These are phyloP conservation scores for Ceratobasidium sp. DNA, from an alignment of 1,284 basidiomycete genomes.

Conservation along the genomic window DNA sequence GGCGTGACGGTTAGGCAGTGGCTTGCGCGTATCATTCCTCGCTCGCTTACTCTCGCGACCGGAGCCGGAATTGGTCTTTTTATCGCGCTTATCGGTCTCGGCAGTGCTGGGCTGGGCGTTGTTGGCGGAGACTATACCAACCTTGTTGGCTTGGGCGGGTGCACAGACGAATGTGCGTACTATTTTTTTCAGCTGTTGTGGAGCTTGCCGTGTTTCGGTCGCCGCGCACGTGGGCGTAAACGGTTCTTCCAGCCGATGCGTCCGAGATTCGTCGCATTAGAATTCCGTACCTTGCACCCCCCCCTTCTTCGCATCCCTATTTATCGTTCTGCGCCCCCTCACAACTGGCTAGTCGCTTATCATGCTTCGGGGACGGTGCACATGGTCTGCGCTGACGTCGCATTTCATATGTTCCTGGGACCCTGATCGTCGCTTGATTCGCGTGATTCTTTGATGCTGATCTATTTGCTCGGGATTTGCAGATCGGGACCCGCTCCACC, in stretches of 20 bases:
- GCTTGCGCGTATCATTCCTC: conserved; percentile 88
- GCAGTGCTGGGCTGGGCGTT: conserved; percentile 75
- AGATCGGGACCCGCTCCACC: conserved; percentile 49
- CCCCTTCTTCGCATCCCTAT: not conserved
- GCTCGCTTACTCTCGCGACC: conserved; percentile 84
- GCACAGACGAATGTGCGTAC: conserved; percentile 63
- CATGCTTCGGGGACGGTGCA: conserved; percentile 14
- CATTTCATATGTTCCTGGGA: conserved; percentile 29
- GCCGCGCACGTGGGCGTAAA: conserved; percentile 14
- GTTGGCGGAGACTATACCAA: conserved; percentile 80
- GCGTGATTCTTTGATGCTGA: conserved; percentile 1
- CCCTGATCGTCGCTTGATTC: conserved; percentile 41
- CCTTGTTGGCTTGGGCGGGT: conserved; percentile 85
- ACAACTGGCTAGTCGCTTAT: conserved; percentile 25
- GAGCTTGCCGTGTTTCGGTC: not conserved
- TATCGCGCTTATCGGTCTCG: conserved; percentile 65
- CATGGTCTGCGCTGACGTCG: not conserved
- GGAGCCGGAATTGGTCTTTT: conserved; percentile 89
- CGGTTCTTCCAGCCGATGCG: conserved; percentile 9
- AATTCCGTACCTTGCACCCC: conserved; percentile 57
- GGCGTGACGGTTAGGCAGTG: conserved; percentile 64
- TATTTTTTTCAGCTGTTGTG: conserved; percentile 20
- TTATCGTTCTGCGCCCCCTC: not conserved
- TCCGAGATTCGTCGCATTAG: not conserved
- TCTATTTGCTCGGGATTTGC: not conserved